These are phyloP conservation scores for Pachyrhizus erosus DNA, from an alignment of 306 rosid genomes.

Conservation along the genomic window DNA sequence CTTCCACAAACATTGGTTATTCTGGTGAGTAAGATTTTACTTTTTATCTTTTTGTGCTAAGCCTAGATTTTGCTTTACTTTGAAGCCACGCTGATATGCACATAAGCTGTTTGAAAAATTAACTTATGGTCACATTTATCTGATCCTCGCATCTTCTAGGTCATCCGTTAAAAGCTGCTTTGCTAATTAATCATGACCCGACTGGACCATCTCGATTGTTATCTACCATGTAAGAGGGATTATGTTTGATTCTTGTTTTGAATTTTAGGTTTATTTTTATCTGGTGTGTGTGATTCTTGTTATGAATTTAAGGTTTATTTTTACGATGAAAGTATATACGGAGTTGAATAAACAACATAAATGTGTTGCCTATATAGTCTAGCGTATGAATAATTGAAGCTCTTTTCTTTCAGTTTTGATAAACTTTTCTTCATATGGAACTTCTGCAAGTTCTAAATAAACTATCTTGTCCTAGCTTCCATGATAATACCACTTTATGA, in stretches of 20 bases:
- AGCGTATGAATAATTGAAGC: not conserved
- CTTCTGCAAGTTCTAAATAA: not conserved
- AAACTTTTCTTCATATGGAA: not conserved
- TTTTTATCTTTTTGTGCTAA: too few relatives aligned
- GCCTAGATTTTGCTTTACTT: not conserved
- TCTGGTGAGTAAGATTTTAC: conserved; percentile 57
- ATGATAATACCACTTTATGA: not conserved
- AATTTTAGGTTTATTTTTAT: not conserved
- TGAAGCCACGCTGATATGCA: not conserved
- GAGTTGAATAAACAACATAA: not conserved
- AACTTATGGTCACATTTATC: not conserved
- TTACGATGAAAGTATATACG: not conserved
- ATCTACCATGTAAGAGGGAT: conserved; percentile 75
- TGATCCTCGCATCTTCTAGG: conserved; percentile 44
- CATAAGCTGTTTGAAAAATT: not conserved
- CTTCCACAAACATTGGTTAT: conserved; percentile 69
- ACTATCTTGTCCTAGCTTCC: not conserved
- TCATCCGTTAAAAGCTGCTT: conserved; percentile 78
- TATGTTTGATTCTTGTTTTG: conserved; percentile 10
- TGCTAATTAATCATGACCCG: conserved; percentile 83
- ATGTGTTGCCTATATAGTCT: not conserved
- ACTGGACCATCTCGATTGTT: conserved; percentile 90
- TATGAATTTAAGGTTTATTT: not conserved
- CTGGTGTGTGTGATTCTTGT: not conserved
- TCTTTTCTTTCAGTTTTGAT: not conserved